Evolutionary conservation across 331 rosid genomes (phyloP), one percentile per base, ranked within the genome.

Genomic region (Dryas integrifolia): DNA sequence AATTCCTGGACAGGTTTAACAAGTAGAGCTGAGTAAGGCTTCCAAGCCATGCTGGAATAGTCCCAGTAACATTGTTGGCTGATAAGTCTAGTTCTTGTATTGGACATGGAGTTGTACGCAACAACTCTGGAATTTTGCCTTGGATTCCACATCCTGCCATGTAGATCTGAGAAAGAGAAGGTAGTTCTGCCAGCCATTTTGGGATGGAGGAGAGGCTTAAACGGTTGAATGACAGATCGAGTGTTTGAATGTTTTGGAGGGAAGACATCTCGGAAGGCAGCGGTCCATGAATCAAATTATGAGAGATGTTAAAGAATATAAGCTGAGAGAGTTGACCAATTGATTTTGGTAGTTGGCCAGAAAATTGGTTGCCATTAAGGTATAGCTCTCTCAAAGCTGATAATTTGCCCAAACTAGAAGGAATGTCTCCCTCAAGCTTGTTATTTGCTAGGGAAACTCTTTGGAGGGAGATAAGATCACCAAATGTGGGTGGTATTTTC

Each of bases 21-120:
- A 67, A 61, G 82, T 84, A 84, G 58, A 87, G 88, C 59, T 64
- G 82, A 71, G 64, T 67, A 67, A 89, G 82, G 18, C 66, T 78
- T 74, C 92, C 91, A 40, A 91, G 77, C 91, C 91, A 89, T 49
- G 79, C 48, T 39, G 96, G 91, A 49, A 91, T 85, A 66, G 69
- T 73, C 76, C 96, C 96, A 55, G 49, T 81, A 7, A 89, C 84
- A 76, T 75, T 67, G 84, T 91, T 89, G 58, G 10, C 72, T 55
- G 92, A 85, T 60, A 87, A 82, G 84, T 92, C 96, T 24, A 92
- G 72, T 70, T 89, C 96, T 61, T 84, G 92, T 18, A 89, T 73
- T 16, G 82, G 82, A 77, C 83, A 75, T 0, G 48, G 53, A 44
- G 80, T 79, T 50, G 58, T 68, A 65, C 60, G 78, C 63, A 83